Evolutionary conservation across 441 rosid genomes (phyloP), one percentile per base, ranked within the genome.

Genomic region (Capsella rubella): DNA sequence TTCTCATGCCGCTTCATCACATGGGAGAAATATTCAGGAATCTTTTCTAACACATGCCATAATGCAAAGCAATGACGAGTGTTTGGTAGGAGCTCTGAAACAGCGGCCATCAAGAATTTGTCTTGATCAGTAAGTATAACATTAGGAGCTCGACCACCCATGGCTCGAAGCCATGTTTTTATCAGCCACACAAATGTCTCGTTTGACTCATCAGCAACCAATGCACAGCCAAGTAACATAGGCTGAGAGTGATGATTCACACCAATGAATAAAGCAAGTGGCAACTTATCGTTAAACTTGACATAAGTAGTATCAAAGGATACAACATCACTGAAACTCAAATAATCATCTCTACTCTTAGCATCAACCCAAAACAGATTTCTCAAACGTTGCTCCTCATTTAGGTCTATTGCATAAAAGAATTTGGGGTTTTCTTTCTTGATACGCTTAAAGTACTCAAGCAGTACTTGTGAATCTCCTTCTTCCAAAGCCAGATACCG

Each of bases 351-450:
- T 77, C 90, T 85, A 75, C 90, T 80, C 80, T 83, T 87, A 14
- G 87, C 88, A 85, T 87, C 90, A 74, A 83, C 80, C 88, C 88
- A 87, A 55, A 85, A 79, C 77, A 87, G 57, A 79, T 75, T 87
- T 69, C 82, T 82, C 60, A 87, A 28, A 1, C 82, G 79, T 55
- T 80, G 86, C 69, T 83, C 90, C 78, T 85, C 85, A 70, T 81
- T 84, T 61, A 87, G 74, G 66, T 87, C 87, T 51, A 87, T 75
- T 1, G 88, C 90, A 66, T 84, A 83, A 68, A 84, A 87, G 68
- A 87, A 87, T 61, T 74, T 84, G 43, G 90, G 79, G 81, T 85
- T 83, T 16, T 81, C 83, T 62, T 81, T 80, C 84, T 87, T 86
- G 73, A 84, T 83, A 73, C 81, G 86, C 67, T 84, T 83, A 47